A percentile compares a stretch with the other conserved stretches of the same genome.
Conservation (phyloP, 139 green algal genomes). For the Eudorina sp. region DNA sequence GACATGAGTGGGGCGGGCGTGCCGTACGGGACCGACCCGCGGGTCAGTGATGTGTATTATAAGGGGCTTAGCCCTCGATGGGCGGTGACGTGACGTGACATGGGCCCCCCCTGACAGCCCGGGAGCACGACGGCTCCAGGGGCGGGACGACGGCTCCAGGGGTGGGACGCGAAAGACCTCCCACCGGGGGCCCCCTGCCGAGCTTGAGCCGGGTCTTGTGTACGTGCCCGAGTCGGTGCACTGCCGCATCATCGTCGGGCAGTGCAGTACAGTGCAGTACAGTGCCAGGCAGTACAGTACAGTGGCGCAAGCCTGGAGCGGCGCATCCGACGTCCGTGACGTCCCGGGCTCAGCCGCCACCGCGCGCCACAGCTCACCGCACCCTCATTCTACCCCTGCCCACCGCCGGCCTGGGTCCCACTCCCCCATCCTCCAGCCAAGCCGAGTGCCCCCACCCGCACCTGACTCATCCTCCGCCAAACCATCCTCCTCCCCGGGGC, state of each 20-base stretch:
- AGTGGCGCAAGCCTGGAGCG: background rate
- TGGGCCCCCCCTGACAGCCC: too few species aligned
- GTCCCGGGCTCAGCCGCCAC: background rate
- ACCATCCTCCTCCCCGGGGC: background rate
- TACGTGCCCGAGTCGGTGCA: too few species aligned
- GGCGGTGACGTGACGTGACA: background rate
- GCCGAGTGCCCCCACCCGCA: background rate
- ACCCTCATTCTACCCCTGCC: too few species aligned
- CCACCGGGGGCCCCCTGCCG: too few species aligned
- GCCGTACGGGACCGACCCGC: background rate
- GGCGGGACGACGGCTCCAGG: too few species aligned
- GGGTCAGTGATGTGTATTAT: background rate
- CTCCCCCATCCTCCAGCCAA: background rate
- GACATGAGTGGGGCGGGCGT: background rate
- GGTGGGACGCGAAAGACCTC: too few species aligned
- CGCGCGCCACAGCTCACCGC: background rate
- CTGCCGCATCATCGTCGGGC: too few species aligned
- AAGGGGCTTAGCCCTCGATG: background rate
- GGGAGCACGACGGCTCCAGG: too few species aligned
- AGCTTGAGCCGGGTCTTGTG: too few species aligned
- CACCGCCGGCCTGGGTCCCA: background rate
- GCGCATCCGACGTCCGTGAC: background rate
- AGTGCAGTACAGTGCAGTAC: background rate
- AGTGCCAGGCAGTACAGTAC: background rate
- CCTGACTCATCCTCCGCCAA: conserved; percentile 40